Percentiles rank a stretch among this genome's conserved stretches.
These are phyloP conservation scores for Hanseniaspora guilliermondii DNA, from an alignment of 805 yeast species.

Conservation along the genomic window DNA sequence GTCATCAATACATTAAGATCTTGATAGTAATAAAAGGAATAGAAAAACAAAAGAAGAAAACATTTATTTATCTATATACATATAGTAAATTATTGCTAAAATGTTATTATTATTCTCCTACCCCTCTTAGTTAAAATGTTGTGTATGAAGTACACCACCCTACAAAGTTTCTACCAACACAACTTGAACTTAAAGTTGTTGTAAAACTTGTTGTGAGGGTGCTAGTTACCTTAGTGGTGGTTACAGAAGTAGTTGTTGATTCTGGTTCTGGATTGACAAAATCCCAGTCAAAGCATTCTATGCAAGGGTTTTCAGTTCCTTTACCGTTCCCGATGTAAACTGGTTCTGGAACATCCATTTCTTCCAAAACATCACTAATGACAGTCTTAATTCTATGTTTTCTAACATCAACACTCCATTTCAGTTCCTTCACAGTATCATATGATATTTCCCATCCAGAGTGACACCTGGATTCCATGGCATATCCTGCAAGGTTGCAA, in stretches of 20 bases:
- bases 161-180: slow-evolving; percentile 28
- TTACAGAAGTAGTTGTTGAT: slow-evolving; percentile 28
- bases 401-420: slow-evolving; percentile 80
- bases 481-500: slow-evolving; percentile 87
- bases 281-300: slow-evolving; percentile 84
- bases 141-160: slow-evolving; percentile 27
- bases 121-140: background rate
- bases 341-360: slow-evolving; percentile 49
- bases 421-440: slow-evolving; percentile 77
- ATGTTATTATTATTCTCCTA: too few relatives aligned
- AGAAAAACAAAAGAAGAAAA: background rate
- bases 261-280: slow-evolving; percentile 37
- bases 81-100: background rate
- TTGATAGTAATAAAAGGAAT: background rate
- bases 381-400: slow-evolving; percentile 88
- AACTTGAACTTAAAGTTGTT: slow-evolving; percentile 19
- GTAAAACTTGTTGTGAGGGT: slow-evolving; percentile 17
- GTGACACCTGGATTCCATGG: slow-evolving; percentile 93
- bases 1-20: background rate
- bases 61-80: background rate
- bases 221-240: slow-evolving; percentile 16
- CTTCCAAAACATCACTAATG: slow-evolving; percentile 62
- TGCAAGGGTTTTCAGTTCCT: slow-evolving; percentile 63
- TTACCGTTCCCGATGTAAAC: slow-evolving; percentile 31
- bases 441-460: slow-evolving; percentile 78